Base-by-base conservation (phyloP, 257 asterid genomes). In the Galeopsis tetrahit region DNA sequence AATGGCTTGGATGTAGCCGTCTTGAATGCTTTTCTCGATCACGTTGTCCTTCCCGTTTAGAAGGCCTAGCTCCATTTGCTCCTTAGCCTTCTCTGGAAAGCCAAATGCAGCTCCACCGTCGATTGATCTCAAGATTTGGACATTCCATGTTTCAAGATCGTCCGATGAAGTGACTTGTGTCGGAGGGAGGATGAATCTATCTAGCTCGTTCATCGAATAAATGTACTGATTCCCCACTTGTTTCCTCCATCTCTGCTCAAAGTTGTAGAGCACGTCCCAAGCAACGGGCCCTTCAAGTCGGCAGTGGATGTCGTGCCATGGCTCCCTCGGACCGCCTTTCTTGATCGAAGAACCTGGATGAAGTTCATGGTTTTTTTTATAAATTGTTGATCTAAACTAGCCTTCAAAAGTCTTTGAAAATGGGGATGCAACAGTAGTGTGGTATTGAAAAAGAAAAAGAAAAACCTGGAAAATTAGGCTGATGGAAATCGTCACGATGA, bases 241-340 rank as follows among this genome's bases (percentile, higher is more conserved):
- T 71, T 81, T 91, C 42, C 44, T 78, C 97, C 98, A 94, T 63
- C 98, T 84, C 63, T 94, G 98, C 71, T 94, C 97, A 33, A 94
- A 94, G 73, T 94, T 94, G 70, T 84, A 94, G 68, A 94, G 55
- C n/a, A 88, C 93, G 57, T 94, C 98, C 98, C 98, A 94, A 2
- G 96, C 96, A 2, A 80, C 93, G 0, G 96, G 96, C 2, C 98
- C 98, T 70, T 94, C 97, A 2, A 94, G 69, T 35, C 88, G 77
- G 62, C 96, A 91, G 38, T 94, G 98, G 43, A 89, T 79, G 46
- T 94, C 99, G 34, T 94, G 99, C 98, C 99, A 94, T 2, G 99
- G 98, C 85, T 94, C 97, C 65, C 99, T 78, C 0, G 98, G 97
- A 0, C 99, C 98, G 0, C 99, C 98, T 80, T 92, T 94, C 44